phyloP scores from a whole-genome alignment of 176 grass and related monocot genomes.

The Neostapfia colusana region DNA sequence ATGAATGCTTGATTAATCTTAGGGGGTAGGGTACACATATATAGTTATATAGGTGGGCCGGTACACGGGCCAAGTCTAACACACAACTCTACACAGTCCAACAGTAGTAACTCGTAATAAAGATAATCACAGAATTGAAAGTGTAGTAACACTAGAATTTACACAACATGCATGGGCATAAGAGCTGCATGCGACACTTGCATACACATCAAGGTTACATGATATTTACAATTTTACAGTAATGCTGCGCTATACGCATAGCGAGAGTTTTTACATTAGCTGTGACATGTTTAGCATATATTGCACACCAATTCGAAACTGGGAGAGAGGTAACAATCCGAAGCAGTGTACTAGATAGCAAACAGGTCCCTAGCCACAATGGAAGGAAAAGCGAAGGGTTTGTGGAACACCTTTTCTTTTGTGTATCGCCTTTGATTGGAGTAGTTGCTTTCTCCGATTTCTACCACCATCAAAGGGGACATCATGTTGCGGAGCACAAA shows the following conservation, averaged over 20 bases:
- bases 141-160: background rate
- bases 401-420: constrained; percentile 35
- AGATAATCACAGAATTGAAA: background rate
- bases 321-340: background rate
- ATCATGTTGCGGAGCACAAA: constrained; percentile 33
- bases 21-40: too few relatives aligned
- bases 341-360: background rate
- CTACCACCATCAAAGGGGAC: constrained; percentile 37
- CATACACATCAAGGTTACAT: background rate
- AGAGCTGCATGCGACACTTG: background rate
- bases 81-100: too few relatives aligned
- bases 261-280: background rate
- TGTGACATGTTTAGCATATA: background rate
- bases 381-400: constrained; percentile 13
- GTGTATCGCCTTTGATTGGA: constrained; percentile 18
- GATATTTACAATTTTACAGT: background rate
- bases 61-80: too few relatives aligned
- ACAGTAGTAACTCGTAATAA: background rate
- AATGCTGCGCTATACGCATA: background rate
- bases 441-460: constrained; percentile 19
- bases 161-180: background rate
- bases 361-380: background rate
- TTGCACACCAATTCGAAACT: background rate
- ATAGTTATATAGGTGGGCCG: too few relatives aligned
- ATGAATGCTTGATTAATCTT: too few relatives aligned